Evolutionary conservation across 352 stramenopile species (phyloP).

Genomic region (Phytophthora pistaciae): DNA sequence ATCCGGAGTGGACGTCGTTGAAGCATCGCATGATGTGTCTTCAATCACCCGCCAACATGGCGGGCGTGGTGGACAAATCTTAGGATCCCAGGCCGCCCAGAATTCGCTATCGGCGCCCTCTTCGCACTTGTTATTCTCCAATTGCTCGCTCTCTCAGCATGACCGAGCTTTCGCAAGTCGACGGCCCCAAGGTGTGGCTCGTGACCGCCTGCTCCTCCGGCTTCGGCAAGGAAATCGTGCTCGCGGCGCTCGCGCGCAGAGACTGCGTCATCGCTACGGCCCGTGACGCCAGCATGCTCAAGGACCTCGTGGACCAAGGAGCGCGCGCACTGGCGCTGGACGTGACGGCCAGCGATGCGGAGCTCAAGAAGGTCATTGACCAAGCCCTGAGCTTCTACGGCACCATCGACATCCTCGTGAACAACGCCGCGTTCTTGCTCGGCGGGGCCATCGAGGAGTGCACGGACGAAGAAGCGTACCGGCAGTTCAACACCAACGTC

Average conservation of each 20-base stretch:
- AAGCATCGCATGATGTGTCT: constrained; percentile 29
- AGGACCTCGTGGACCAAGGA: constrained; percentile 43
- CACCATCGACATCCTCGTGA: constrained; percentile 62
- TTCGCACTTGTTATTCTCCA: constrained; percentile 24
- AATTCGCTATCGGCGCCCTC: neutral
- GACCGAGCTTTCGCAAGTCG: constrained; percentile 16
- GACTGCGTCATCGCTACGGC: constrained; percentile 62
- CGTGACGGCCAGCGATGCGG: constrained; percentile 49
- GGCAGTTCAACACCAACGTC: constrained; percentile 56
- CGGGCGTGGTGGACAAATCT: constrained; percentile 1
- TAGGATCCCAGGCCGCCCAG: neutral
- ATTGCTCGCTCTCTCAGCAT: constrained; percentile 18
- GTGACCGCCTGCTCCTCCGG: constrained; percentile 63
- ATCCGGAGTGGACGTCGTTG: constrained; percentile 2
- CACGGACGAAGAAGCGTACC: constrained; percentile 40
- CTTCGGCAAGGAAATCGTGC: constrained; percentile 54
- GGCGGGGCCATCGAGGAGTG: constrained; percentile 59
- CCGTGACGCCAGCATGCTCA: constrained; percentile 42
- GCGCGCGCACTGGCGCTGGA: constrained; percentile 43
- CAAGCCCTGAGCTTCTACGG: constrained; percentile 48
- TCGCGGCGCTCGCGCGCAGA: constrained; percentile 50
- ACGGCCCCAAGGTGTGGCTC: constrained; percentile 51
- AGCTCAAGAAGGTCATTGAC: constrained; percentile 36
- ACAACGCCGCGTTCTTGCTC: constrained; percentile 58
- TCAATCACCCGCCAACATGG: constrained; percentile 1